These are phyloP conservation scores for Coemansia sp. DNA, from an alignment of 192 early-diverging fungal species.

Conservation along the genomic window DNA sequence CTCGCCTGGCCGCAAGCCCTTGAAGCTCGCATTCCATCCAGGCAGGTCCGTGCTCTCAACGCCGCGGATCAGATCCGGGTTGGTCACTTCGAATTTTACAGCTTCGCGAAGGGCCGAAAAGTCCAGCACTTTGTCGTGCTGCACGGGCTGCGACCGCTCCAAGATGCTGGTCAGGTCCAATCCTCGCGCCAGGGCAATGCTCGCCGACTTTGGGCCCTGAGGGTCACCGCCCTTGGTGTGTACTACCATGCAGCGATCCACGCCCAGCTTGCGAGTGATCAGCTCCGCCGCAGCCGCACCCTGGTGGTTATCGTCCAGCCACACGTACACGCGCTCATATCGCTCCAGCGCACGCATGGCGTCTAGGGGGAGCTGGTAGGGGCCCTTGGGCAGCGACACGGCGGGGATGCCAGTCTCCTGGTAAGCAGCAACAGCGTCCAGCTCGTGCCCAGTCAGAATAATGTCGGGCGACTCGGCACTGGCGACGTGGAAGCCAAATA, in stretches of 20 bases:
- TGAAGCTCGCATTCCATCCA: constrained; percentile 63
- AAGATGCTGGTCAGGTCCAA: constrained; percentile 52
- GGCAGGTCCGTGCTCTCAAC: constrained; percentile 66
- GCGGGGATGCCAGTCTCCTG: constrained; percentile 67
- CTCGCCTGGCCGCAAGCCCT: constrained; percentile 73
- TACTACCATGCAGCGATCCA: constrained; percentile 65
- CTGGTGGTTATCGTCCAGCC: constrained; percentile 70
- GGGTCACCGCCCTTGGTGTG: constrained; percentile 45
- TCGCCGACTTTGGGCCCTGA: constrained; percentile 59
- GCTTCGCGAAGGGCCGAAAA: constrained; percentile 66
- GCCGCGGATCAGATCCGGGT: constrained; percentile 68
- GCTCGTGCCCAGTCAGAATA: constrained; percentile 64
- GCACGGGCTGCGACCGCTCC: constrained; percentile 50
- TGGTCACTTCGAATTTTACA: constrained; percentile 64
- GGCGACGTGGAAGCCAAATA: constrained; percentile 68
- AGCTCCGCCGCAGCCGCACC: constrained; percentile 62
- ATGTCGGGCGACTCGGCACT: constrained; percentile 44
- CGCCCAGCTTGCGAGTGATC: constrained; percentile 66
- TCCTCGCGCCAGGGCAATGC: constrained; percentile 55
- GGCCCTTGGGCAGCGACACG: constrained; percentile 59
- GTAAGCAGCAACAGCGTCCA: constrained; percentile 69
- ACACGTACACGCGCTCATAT: constrained; percentile 67
- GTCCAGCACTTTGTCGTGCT: constrained; percentile 69
- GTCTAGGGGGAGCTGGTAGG: constrained; percentile 63
- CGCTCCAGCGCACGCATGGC: constrained; percentile 64